These are phyloP conservation scores for Yamadazyma kitorensis DNA, from an alignment of 805 yeast genomes.

Conservation along the genomic window DNA sequence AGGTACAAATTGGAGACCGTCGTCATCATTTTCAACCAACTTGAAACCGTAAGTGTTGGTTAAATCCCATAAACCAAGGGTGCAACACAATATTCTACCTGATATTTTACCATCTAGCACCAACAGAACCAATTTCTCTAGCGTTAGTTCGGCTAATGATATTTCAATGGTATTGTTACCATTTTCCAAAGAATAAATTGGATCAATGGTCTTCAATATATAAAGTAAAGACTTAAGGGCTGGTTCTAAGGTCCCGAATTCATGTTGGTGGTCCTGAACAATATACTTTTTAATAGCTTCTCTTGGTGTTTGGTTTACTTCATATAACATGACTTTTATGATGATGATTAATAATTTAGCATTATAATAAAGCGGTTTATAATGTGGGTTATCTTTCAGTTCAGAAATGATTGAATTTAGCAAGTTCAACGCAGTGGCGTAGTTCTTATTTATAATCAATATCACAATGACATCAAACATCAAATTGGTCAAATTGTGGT, in stretches of 20 bases:
- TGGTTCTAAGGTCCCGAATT: too few species aligned
- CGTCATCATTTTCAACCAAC: conserved; percentile 9
- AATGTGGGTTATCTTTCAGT: neutral
- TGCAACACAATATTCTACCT: conserved; percentile 30
- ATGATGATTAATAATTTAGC: conserved; percentile 3
- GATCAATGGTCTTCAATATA: conserved; percentile 7
- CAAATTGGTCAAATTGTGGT: conserved; percentile 22
- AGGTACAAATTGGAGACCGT: conserved; percentile 1
- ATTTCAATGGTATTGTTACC: conserved; percentile 1
- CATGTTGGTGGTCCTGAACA: too few species aligned
- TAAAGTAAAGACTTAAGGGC: conserved; percentile 5
- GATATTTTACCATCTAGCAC: conserved; percentile 21
- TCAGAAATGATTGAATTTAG: conserved; percentile 17
- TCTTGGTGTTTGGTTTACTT: conserved; percentile 2
- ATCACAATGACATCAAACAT: conserved; percentile 33
- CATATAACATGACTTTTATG: conserved; percentile 3
- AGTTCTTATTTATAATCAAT: conserved; percentile 28
- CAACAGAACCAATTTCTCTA: conserved; percentile 14
- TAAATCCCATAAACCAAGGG: conserved; percentile 37
- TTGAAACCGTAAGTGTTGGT: conserved; percentile 15
- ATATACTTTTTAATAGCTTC: neutral
- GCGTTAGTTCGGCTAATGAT: conserved; percentile 5
- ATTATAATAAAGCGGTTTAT: neutral
- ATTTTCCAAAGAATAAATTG: conserved; percentile 4
- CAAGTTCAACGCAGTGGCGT: conserved; percentile 24